These are phyloP conservation scores for Funneliformis geosporum DNA, from an alignment of 192 early-diverging fungal genomes.

Conservation along the genomic window DNA sequence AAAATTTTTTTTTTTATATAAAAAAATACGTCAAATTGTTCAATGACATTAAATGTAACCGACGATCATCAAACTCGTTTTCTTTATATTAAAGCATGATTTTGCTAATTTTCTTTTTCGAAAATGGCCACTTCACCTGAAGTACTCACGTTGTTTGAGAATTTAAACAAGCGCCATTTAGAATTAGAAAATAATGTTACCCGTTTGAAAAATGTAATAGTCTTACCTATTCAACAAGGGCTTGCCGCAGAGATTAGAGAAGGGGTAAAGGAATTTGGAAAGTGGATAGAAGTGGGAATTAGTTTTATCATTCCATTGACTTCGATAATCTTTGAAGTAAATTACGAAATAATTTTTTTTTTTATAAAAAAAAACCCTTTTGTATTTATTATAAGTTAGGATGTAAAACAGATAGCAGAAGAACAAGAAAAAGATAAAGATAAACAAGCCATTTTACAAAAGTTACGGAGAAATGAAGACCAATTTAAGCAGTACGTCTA, in stretches of 20 bases:
- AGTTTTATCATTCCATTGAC: not conserved
- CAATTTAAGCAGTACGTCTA: constrained; percentile 16
- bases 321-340: not conserved
- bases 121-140: constrained; percentile 14
- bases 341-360: too few relatives aligned
- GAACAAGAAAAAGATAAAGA: constrained; percentile 33
- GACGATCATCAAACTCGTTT: too few relatives aligned
- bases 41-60: too few relatives aligned
- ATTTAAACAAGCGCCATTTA: constrained; percentile 15
- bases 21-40: too few relatives aligned
- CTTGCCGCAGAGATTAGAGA: not conserved
- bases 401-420: constrained; percentile 19
- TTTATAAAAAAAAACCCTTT: too few relatives aligned
- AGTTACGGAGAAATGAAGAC: constrained; percentile 27
- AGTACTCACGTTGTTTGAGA: constrained; percentile 10
- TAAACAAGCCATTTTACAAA: constrained; percentile 15
- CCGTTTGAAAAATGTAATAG: constrained; percentile 18
- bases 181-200: constrained; percentile 30
- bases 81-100: too few relatives aligned
- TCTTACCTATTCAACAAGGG: constrained; percentile 23
- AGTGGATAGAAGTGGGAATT: constrained; percentile 27
- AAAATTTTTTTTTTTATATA: too few relatives aligned
- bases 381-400: constrained; percentile 1
- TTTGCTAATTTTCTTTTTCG: too few relatives aligned
- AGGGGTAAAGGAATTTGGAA: constrained; percentile 20